phyloP scores from a whole-genome alignment of 805 yeast genomes.

The Jamesozyma jinghongensis region DNA sequence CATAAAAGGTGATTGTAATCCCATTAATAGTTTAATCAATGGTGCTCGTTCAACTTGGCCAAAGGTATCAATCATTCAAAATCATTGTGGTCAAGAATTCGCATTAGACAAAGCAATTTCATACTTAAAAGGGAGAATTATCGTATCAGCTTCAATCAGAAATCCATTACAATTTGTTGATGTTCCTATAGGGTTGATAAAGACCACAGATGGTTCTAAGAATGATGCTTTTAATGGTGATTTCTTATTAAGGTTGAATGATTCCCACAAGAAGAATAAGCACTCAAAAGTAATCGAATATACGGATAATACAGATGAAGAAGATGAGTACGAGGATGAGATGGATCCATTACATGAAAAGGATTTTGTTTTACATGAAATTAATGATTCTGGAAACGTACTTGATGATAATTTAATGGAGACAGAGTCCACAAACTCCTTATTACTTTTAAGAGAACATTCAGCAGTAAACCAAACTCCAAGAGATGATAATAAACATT shows the following conservation, averaged over 20 bases:
- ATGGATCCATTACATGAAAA: neutral
- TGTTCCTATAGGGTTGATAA: constrained; percentile 17
- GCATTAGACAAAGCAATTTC: constrained; percentile 72
- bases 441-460: constrained; percentile 17
- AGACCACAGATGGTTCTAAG: constrained; percentile 4
- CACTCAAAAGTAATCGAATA: neutral
- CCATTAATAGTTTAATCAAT: too few relatives aligned
- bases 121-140: constrained; percentile 49
- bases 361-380: constrained; percentile 4
- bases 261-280: neutral
- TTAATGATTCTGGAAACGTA: constrained; percentile 2
- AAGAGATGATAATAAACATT: neutral
- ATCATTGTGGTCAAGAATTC: constrained; percentile 87
- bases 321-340: too few relatives aligned
- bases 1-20: constrained; percentile 66
- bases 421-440: constrained; percentile 19
- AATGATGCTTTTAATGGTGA: neutral
- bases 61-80: constrained; percentile 67
- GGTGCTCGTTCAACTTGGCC: constrained; percentile 95
- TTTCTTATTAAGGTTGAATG: neutral
- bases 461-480: neutral
- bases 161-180: constrained; percentile 23
- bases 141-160: constrained; percentile 29
- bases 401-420: constrained; percentile 25
- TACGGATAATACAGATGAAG: too few relatives aligned